Evolutionary conservation across 2,329 filamentous ascomycete species (phyloP), one percentile per base, ranked within the genome.

Genomic region (Coniochaeta pulveracea): DNA sequence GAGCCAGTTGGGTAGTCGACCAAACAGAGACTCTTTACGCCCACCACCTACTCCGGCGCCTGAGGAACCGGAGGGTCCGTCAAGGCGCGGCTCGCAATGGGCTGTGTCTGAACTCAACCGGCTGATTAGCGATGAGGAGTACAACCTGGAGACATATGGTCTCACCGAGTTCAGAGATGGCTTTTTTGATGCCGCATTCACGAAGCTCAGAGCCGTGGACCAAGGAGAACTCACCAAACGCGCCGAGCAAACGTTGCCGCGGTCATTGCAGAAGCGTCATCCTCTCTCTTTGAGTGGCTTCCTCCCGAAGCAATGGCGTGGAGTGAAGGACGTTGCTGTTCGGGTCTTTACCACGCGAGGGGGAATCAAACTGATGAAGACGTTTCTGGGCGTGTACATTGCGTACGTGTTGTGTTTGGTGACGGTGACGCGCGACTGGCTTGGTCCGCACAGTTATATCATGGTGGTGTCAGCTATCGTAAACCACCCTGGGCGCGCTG

Each of bases 391-490:
- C n/a, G 72, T 70, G 47, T 70, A 72, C 40, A 53, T 66, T 29
- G 62, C 69, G 3, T 76, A 75, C 44, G 48, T 68, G 2, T 45
- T 75, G 12, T 76, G 71, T 40, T 60, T 76, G 3, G 47, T 73
- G 5, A 66, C 67, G 2, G 44, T 44, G 3, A 55, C 64, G 4
- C 55, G 57, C n/a, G 36, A 47, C n/a, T 69, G 62, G 60, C 54
- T 76, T 4, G 72, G 72, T 2, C 57, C 52, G 11, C 68, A 72
- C 42, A 58, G 58, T 40, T 75, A 73, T 42, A 61, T 76, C 38
- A 66, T 72, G 57, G 63, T 59, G 4, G 48, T 76, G 30, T 75
- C 71, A 3, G 56, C 65, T n/a, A 61, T 75, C 14, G 43, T 76
- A 27, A 76, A 75, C 37, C 72, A 76, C 42, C 60, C 72, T 3